Evolutionary conservation across 345 rosid species (phyloP).

Genomic region (Toxicodendron radicans): DNA sequence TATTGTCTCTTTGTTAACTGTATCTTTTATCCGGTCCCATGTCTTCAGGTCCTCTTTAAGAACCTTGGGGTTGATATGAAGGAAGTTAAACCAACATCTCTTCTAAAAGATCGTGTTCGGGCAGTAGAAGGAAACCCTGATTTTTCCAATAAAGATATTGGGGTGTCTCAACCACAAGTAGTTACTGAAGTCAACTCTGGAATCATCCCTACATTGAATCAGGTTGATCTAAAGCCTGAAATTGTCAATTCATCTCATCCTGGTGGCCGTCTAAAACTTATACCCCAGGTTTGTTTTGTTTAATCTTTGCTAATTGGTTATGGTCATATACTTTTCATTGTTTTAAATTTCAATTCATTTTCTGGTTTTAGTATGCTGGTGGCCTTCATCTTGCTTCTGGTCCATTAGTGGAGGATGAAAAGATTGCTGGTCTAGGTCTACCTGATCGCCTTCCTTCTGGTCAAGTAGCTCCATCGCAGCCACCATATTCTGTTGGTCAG

Average conservation of each 20-base stretch:
- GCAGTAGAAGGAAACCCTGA: constrained; percentile 97
- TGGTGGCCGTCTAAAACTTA: constrained; percentile 54
- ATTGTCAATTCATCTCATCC: constrained; percentile 66
- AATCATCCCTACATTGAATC: constrained; percentile 61
- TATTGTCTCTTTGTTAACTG: constrained; percentile 3
- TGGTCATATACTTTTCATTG: not conserved
- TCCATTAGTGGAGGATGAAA: constrained; percentile 79
- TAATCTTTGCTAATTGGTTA: not conserved
- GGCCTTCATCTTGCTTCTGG: constrained; percentile 63
- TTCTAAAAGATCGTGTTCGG: constrained; percentile 83
- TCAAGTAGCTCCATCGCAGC: constrained; percentile 72
- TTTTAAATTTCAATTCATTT: not conserved
- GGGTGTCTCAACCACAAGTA: constrained; percentile 66
- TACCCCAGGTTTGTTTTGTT: constrained; percentile 64
- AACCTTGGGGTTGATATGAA: constrained; percentile 89
- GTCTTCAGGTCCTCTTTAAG: constrained; percentile 76
- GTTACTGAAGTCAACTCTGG: constrained; percentile 73
- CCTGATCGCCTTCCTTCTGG: constrained; percentile 81
- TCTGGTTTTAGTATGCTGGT: constrained; percentile 55
- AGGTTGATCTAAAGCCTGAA: constrained; percentile 66
- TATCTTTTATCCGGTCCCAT: not conserved
- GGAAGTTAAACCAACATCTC: constrained; percentile 81
- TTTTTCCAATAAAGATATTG: constrained; percentile 89
- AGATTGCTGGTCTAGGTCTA: constrained; percentile 66
- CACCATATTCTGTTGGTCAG: constrained; percentile 70